Percentiles rank a stretch among this genome's conserved stretches.
phyloP scores from a whole-genome alignment of 176 grass and related monocot species.

The Juncus effusus region DNA sequence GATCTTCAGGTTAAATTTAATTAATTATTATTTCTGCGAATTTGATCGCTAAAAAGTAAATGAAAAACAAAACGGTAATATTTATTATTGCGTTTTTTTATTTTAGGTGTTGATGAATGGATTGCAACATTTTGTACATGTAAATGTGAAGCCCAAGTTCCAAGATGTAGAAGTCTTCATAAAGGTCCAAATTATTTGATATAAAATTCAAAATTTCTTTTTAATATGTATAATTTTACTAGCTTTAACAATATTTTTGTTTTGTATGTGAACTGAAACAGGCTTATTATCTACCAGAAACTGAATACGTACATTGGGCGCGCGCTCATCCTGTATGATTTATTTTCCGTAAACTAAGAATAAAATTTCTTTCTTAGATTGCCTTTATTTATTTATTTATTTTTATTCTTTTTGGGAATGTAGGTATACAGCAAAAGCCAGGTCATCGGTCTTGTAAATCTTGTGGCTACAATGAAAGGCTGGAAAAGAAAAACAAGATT shows the following conservation, averaged over 20 bases:
- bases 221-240: background rate
- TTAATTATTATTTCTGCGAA: no score
- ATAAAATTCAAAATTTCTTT: background rate
- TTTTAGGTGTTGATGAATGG: slow-evolving; percentile 95
- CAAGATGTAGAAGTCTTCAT: slow-evolving; percentile 88
- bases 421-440: slow-evolving; percentile 90
- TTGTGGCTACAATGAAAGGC: slow-evolving; percentile 90
- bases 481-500: slow-evolving; percentile 92
- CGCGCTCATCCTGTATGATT: slow-evolving; percentile 81
- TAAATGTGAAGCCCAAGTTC: slow-evolving; percentile 86
- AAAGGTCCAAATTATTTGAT: slow-evolving; percentile 42
- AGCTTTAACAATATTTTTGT: slow-evolving; percentile 3
- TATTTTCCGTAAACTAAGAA: background rate
- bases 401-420: background rate
- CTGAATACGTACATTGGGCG: slow-evolving; percentile 94
- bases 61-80: slow-evolving; percentile 1
- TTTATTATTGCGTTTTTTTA: slow-evolving; percentile 24
- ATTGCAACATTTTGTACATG: slow-evolving; percentile 73
- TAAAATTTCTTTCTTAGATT: background rate
- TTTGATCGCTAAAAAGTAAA: no score
- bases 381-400: background rate
- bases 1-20: slow-evolving; percentile 72
- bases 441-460: slow-evolving; percentile 75
- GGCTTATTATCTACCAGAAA: slow-evolving; percentile 97
- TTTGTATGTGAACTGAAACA: slow-evolving; percentile 34